These are phyloP conservation scores for Cryphonectria carpinicola DNA, from an alignment of 2,329 filamentous ascomycete species.

Conservation along the genomic window DNA sequence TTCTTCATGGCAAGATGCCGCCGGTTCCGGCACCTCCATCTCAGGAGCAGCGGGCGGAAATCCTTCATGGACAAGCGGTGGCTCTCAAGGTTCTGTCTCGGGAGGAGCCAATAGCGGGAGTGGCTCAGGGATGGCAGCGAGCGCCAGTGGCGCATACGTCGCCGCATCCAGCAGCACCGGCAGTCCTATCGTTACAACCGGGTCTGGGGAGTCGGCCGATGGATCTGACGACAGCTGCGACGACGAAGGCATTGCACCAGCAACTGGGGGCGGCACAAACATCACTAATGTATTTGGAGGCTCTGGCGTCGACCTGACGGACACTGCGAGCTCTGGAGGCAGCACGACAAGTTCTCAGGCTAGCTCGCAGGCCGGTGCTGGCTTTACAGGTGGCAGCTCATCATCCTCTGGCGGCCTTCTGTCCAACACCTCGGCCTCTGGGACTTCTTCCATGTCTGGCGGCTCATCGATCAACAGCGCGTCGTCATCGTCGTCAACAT, in stretches of 20 bases:
- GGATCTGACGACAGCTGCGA: slow-evolving; percentile 3
- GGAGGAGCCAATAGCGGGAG: neutral
- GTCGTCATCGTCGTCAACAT: neutral
- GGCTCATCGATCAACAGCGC: slow-evolving; percentile 7
- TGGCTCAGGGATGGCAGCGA: neutral
- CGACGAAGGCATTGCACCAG: neutral
- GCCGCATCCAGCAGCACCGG: neutral
- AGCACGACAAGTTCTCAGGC: neutral
- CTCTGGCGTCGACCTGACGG: neutral
- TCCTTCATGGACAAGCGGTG: neutral
- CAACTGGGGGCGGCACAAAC: neutral
- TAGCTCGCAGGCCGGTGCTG: neutral
- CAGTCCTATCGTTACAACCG: neutral
- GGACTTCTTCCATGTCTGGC: neutral
- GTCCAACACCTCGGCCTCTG: neutral
- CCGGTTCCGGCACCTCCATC: neutral
- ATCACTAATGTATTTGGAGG: neutral
- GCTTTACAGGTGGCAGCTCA: neutral
- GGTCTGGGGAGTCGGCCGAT: neutral
- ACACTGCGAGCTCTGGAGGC: neutral
- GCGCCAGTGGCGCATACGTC: neutral
- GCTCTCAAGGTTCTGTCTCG: neutral
- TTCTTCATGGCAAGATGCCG: neutral
- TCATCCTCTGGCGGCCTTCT: neutral
- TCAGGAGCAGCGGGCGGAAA: neutral